Percentiles rank a stretch among this genome's conserved stretches.
Evolutionary conservation across 2,329 filamentous ascomycete genomes (phyloP).

Genomic region (Paraphaeosphaeria minitans): DNA sequence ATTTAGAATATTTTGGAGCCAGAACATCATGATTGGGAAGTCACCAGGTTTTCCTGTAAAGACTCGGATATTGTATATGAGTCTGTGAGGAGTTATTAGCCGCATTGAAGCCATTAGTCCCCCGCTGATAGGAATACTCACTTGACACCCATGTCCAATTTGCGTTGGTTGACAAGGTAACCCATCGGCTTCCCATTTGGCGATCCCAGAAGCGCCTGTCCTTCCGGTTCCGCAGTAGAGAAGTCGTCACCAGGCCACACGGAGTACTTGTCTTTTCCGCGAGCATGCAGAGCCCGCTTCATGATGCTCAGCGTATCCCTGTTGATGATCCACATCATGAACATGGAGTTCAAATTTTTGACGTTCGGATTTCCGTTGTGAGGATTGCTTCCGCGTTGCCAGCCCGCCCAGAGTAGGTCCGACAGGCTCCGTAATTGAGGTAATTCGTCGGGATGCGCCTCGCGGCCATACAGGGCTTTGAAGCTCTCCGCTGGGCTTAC

Average conservation of each 20-base stretch:
- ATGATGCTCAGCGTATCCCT: not conserved
- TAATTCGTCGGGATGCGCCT: not conserved
- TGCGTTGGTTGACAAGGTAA: not conserved
- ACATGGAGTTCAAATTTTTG: not conserved
- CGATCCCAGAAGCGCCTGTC: constrained; percentile 1
- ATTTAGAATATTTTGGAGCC: not conserved
- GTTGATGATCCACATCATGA: constrained; percentile 3
- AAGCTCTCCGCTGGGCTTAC: not conserved
- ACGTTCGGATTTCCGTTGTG: not conserved
- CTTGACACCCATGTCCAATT: not conserved
- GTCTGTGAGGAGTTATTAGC: not conserved
- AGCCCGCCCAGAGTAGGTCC: constrained; percentile 1
- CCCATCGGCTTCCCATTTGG: constrained; percentile 3
- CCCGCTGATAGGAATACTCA: not conserved
- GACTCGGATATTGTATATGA: not conserved
- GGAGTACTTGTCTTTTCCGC: not conserved
- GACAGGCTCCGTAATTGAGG: not conserved
- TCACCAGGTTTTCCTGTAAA: not conserved
- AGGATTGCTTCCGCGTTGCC: not conserved
- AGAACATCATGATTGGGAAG: constrained; percentile 4
- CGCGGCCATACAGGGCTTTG: not conserved
- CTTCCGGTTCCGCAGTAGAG: not conserved
- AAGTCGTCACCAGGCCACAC: constrained; percentile 5
- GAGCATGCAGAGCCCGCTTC: not conserved
- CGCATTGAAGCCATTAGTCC: not conserved